Evolutionary conservation across 495 filamentous ascomycete species (phyloP).

Genomic region (Staphylotrichum longicolle): DNA sequence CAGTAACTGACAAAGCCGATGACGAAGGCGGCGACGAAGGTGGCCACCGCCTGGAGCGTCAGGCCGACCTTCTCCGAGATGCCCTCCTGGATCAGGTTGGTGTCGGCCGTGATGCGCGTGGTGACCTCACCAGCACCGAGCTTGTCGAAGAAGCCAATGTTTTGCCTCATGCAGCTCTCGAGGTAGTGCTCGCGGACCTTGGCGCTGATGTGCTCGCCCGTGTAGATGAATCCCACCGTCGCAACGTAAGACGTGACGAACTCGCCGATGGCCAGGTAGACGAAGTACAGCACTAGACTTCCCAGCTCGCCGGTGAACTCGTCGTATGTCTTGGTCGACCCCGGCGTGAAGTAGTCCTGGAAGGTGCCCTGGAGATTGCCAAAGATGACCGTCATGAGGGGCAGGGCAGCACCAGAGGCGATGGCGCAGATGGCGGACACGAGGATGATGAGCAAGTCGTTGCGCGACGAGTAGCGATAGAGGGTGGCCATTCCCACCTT

Average conservation of each 20-base stretch:
- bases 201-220: slow-evolving; percentile 80
- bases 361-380: slow-evolving; percentile 74
- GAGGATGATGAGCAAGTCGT: slow-evolving; percentile 70
- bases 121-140: slow-evolving; percentile 90
- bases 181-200: slow-evolving; percentile 86
- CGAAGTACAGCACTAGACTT: slow-evolving; percentile 76
- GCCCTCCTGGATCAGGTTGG: slow-evolving; percentile 83
- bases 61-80: slow-evolving; percentile 84
- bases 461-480: slow-evolving; percentile 75
- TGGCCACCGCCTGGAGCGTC: slow-evolving; percentile 68
- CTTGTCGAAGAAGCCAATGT: slow-evolving; percentile 91
- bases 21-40: slow-evolving; percentile 83
- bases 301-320: slow-evolving; percentile 60
- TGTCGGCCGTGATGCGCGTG: slow-evolving; percentile 87
- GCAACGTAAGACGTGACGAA: slow-evolving; percentile 77
- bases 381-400: slow-evolving; percentile 86
- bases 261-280: slow-evolving; percentile 85
- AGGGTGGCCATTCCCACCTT: slow-evolving; percentile 64
- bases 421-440: slow-evolving; percentile 67
- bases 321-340: slow-evolving; percentile 40
- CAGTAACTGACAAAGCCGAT: slow-evolving; percentile 85
- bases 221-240: slow-evolving; percentile 90
- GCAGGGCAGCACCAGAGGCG: slow-evolving; percentile 74
- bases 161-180: slow-evolving; percentile 78
- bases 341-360: slow-evolving; percentile 54